phyloP scores from a whole-genome alignment of 208 protist genomes.

The Acanthamoeba healyi region DNA sequence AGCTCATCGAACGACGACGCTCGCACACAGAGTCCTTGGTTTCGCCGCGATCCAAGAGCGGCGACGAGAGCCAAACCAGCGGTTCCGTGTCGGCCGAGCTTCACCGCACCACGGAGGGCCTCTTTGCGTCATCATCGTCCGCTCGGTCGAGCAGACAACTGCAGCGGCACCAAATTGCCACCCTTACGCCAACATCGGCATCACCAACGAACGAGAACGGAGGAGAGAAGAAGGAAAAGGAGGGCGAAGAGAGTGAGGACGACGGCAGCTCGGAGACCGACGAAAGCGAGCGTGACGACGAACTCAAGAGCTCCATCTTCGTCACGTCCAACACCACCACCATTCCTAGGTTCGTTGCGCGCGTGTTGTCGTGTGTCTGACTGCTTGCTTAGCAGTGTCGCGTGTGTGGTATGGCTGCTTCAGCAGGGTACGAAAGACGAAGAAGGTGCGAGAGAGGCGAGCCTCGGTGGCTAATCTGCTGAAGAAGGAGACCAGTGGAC shows the following conservation, averaged over 20 bases:
- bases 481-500: background rate
- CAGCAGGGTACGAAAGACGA: background rate
- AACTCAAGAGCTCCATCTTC: slow-evolving; percentile 23
- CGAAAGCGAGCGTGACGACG: slow-evolving; percentile 27
- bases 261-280: background rate
- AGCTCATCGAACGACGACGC: background rate
- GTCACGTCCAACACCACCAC: background rate
- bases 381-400: no score
- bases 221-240: background rate
- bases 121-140: no score
- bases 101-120: no score
- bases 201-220: no score
- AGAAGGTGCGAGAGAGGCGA: slow-evolving; percentile 7
- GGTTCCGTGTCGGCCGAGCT: no score
- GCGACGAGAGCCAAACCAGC: no score
- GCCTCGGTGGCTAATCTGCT: slow-evolving; percentile 24
- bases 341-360: no score
- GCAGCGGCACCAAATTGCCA: background rate
- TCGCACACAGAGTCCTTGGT: background rate
- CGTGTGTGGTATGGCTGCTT: no score
- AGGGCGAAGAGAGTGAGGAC: background rate
- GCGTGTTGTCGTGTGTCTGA: no score
- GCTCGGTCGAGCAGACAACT: no score
- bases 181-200: no score
- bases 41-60: background rate